Percentiles rank a stretch among this genome's conserved stretches.
Conservation (phyloP, 2,329 filamentous ascomycete genomes). For the Massarina eburnea region DNA sequence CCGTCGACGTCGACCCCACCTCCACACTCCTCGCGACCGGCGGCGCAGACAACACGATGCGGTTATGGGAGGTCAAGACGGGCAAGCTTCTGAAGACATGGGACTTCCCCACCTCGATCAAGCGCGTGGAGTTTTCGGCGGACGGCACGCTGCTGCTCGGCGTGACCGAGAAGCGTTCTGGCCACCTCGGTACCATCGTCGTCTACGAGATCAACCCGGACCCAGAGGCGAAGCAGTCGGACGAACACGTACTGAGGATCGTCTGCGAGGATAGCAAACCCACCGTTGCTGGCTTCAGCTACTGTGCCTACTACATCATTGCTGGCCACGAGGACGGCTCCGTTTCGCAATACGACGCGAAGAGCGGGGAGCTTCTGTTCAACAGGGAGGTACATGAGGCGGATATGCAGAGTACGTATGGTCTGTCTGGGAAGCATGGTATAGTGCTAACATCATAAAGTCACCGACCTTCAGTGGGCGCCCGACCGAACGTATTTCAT, state of each 20-base stretch:
- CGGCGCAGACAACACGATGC: conserved; percentile 96
- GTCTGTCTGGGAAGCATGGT: neutral
- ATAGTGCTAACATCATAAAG: conserved; percentile 67
- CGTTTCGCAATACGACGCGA: conserved; percentile 86
- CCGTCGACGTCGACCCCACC: conserved; percentile 92
- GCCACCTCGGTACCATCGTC: conserved; percentile 89
- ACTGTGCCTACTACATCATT: conserved; percentile 93
- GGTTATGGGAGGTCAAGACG: conserved; percentile 93
- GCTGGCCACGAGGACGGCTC: conserved; percentile 96
- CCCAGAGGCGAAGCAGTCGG: conserved; percentile 77
- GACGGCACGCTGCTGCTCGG: conserved; percentile 88
- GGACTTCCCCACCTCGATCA: conserved; percentile 96
- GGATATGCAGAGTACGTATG: conserved; percentile 69
- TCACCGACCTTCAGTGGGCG: conserved; percentile 95
- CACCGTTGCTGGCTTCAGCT: conserved; percentile 96
- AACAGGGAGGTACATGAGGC: conserved; percentile 83
- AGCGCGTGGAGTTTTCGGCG: conserved; percentile 95
- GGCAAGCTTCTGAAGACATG: conserved; percentile 94
- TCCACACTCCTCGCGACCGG: conserved; percentile 90
- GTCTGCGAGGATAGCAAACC: conserved; percentile 92
- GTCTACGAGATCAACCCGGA: conserved; percentile 88
- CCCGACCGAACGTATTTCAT: conserved; percentile 96
- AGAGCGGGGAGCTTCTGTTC: conserved; percentile 81
- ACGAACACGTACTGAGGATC: conserved; percentile 82
- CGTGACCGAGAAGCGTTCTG: conserved; percentile 98